A percentile compares a stretch with the other conserved stretches of the same genome.
phyloP scores from a whole-genome alignment of 257 asterid species.

The Hygrophila difformis region DNA sequence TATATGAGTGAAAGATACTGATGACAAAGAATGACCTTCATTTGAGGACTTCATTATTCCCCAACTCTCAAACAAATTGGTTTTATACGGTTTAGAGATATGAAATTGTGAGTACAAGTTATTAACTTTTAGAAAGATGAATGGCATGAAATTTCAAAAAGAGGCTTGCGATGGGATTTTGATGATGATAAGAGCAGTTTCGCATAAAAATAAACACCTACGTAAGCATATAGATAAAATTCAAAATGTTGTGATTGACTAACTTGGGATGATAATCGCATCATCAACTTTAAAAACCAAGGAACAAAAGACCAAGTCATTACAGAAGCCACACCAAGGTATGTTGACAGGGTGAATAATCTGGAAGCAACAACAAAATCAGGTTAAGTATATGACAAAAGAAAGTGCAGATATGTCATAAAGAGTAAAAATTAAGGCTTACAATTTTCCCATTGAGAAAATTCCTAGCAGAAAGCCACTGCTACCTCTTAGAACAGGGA shows the following conservation, averaged over 20 bases:
- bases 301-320: slow-evolving; percentile 86
- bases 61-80: neutral
- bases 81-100: slow-evolving; percentile 4
- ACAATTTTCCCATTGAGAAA: slow-evolving; percentile 86
- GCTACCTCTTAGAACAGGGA: slow-evolving; percentile 87
- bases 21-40: slow-evolving; percentile 8
- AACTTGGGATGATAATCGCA: slow-evolving; percentile 75
- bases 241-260: slow-evolving; percentile 22
- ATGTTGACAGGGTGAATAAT: slow-evolving; percentile 57
- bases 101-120: slow-evolving; percentile 1
- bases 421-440: slow-evolving; percentile 20
- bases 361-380: slow-evolving; percentile 31
- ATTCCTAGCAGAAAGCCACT: slow-evolving; percentile 83
- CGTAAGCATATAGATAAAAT: neutral
- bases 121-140: slow-evolving; percentile 3
- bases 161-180: slow-evolving; percentile 4
- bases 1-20: too few species aligned
- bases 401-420: slow-evolving; percentile 3
- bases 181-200: slow-evolving; percentile 5
- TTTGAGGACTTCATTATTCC: neutral
- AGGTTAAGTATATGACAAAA: slow-evolving; percentile 12
- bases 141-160: neutral
- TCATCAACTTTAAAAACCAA: slow-evolving; percentile 81
- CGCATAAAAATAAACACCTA: neutral
- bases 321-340: slow-evolving; percentile 60